Conservation (phyloP, 176 grass and related monocot genomes). For the Zizania latifolia region DNA sequence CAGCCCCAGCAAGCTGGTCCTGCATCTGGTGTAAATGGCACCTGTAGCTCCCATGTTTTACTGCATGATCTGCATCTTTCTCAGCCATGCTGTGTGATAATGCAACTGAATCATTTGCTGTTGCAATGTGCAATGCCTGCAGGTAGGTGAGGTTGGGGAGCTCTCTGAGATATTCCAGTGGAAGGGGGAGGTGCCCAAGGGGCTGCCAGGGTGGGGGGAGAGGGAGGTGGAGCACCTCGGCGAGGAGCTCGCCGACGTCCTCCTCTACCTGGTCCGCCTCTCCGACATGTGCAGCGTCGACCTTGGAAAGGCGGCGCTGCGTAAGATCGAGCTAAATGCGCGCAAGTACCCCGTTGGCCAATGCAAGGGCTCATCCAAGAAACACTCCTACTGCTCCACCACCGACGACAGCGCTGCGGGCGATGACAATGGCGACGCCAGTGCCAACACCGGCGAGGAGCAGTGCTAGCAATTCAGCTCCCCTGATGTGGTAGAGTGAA, state of each 20-base stretch:
- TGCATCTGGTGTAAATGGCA: neutral
- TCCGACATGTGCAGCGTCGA: conserved; percentile 63
- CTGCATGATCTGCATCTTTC: neutral
- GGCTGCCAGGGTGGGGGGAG: conserved; percentile 59
- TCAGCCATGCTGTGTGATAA: neutral
- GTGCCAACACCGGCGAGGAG: neutral
- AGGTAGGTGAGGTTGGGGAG: conserved; percentile 79
- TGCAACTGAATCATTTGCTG: neutral
- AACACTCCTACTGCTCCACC: neutral
- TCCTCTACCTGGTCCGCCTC: conserved; percentile 74
- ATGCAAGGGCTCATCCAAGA: conserved; percentile 49
- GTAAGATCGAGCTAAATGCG: conserved; percentile 59
- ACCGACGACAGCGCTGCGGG: neutral
- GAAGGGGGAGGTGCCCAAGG: conserved; percentile 73
- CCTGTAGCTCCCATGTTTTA: neutral
- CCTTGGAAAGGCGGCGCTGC: conserved; percentile 46
- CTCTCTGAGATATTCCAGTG: conserved; percentile 80
- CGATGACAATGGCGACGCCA: neutral
- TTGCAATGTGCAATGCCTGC: neutral
- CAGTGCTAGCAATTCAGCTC: neutral
- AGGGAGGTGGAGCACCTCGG: conserved; percentile 65
- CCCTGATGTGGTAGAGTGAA: neutral
- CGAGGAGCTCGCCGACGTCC: conserved; percentile 68
- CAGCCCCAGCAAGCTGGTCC: neutral
- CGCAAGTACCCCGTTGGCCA: conserved; percentile 51